phyloP scores from a whole-genome alignment of 1,284 basidiomycete genomes.

The Cerioporus squamosus region DNA sequence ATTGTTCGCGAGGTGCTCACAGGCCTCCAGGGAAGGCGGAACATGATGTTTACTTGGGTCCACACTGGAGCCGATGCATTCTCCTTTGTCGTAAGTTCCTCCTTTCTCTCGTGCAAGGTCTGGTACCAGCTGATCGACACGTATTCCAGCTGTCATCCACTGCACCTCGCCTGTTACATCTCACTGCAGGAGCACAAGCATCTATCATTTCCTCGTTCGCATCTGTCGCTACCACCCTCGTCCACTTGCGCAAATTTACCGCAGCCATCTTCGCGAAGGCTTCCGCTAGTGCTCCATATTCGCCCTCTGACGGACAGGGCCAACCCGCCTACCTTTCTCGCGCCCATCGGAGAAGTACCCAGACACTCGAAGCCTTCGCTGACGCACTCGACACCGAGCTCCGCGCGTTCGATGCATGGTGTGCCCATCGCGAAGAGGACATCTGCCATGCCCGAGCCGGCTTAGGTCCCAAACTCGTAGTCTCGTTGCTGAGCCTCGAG shows the following conservation, averaged over 20 bases:
- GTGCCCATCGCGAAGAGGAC: conserved; percentile 66
- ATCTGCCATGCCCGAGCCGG: conserved; percentile 62
- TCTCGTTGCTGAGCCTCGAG: conserved; percentile 72
- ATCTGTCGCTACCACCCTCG: conserved; percentile 56
- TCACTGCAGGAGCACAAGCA: conserved; percentile 62
- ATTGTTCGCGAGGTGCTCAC: conserved; percentile 76
- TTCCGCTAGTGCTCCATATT: conserved; percentile 17
- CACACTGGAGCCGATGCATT: conserved; percentile 31
- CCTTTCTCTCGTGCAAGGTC: no score
- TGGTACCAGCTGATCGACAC: neutral
- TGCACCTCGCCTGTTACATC: conserved; percentile 63
- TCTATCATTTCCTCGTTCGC: conserved; percentile 67
- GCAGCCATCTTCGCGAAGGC: conserved; percentile 42
- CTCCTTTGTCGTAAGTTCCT: conserved; percentile 33
- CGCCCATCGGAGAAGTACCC: conserved; percentile 40
- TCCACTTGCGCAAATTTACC: conserved; percentile 66
- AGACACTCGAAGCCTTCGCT: conserved; percentile 81
- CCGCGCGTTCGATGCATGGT: conserved; percentile 67
- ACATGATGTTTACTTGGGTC: conserved; percentile 55
- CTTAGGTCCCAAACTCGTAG: conserved; percentile 44
- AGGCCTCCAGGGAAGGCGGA: conserved; percentile 69
- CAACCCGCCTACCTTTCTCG: conserved; percentile 19
- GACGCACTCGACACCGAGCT: conserved; percentile 72
- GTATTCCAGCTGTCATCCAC: conserved; percentile 47
- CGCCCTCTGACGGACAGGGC: conserved; percentile 1